Percentiles rank a stretch among this genome's conserved stretches.
phyloP scores from a whole-genome alignment of 1,284 basidiomycete species.

The Moesziomyces aphidis region DNA sequence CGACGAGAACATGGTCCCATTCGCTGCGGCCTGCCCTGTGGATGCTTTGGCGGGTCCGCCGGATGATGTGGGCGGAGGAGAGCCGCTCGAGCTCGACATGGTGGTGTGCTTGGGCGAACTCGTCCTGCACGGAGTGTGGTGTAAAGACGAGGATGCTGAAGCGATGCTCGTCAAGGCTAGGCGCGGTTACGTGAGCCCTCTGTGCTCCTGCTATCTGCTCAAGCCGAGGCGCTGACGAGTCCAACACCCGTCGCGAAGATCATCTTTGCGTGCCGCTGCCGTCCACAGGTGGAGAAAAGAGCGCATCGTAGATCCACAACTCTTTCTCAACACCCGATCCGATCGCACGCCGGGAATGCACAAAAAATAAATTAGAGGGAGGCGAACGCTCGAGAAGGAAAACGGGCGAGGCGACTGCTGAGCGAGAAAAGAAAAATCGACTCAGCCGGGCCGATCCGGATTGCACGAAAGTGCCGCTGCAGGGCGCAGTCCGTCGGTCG shows the following conservation, averaged over 20 bases:
- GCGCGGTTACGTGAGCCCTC: slow-evolving; percentile 9
- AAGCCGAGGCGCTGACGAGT: slow-evolving; percentile 18
- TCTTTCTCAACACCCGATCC: neutral
- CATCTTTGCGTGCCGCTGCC: neutral
- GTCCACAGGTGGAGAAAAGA: slow-evolving; percentile 3
- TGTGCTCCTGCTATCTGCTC: neutral
- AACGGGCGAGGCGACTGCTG: neutral
- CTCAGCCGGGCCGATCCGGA: neutral
- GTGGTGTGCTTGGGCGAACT: neutral
- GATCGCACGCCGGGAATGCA: slow-evolving; percentile 11
- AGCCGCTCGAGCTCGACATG: slow-evolving; percentile 23
- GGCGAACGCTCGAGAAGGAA: slow-evolving; percentile 19
- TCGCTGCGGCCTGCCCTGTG: slow-evolving; percentile 4
- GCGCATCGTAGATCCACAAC: no score
- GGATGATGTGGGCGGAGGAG: slow-evolving; percentile 5
- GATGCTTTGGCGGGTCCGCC: neutral
- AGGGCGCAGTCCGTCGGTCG: neutral
- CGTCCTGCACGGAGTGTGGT: no score
- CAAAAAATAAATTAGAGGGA: neutral
- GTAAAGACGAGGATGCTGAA: neutral
- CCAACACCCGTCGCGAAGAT: slow-evolving; percentile 19
- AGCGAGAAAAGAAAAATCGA: slow-evolving; percentile 1
- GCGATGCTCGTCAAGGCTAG: neutral
- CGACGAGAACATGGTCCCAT: slow-evolving; percentile 4
- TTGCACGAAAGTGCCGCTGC: neutral